Evolutionary conservation across 208 protist genomes (phyloP), one percentile per base, ranked within the genome.

Genomic region (Strigomonas culicis): DNA sequence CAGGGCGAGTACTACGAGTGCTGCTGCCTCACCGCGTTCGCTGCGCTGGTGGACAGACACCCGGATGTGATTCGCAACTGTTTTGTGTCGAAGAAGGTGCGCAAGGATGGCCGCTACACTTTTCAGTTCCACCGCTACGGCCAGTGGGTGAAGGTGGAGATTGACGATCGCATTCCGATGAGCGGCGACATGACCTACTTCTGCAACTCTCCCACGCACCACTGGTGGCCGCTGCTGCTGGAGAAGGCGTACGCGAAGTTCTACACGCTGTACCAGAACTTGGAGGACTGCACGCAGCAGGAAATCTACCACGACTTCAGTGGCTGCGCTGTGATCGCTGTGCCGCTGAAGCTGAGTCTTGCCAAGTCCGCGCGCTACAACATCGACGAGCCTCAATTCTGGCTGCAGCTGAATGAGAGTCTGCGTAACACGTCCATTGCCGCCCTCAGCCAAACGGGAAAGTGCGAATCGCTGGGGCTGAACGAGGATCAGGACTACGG

Each of bases 241-340:
- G 84, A 90, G 76, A 90, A 90, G 77, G 84, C 84, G 31, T 90
- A 87, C 70, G 84, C 84, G 58, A 90, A 90, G 74, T 84, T 90
- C 72, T 90, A 90, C 75, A 77, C 70, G 17, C 44, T 76, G 39
- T 90, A 85, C 61, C 53, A 79, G 49, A 77, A 82, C 36, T 55
- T 91, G 32, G 70, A 77, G n/a, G 84, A 73, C 27, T 79, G 75
- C 57, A 88, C 74, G 28, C 64, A 76, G 25, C 64, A 70, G n/a
- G 84, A 90, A 55, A 55, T 79, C 27, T 79, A 76, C 56, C 75
- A 85, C 46, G 84, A 90, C 75, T 76, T 90, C 63, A 79, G 70
- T 30, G 80, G 79, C 24, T 73, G 60, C 51, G 70, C 79, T 19
- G 83, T 90, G 43, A 56, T 85, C 8, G 77, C 64, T 65, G 27